phyloP scores from a whole-genome alignment of 148 eudicot species.

The Spergularia bocconei region DNA sequence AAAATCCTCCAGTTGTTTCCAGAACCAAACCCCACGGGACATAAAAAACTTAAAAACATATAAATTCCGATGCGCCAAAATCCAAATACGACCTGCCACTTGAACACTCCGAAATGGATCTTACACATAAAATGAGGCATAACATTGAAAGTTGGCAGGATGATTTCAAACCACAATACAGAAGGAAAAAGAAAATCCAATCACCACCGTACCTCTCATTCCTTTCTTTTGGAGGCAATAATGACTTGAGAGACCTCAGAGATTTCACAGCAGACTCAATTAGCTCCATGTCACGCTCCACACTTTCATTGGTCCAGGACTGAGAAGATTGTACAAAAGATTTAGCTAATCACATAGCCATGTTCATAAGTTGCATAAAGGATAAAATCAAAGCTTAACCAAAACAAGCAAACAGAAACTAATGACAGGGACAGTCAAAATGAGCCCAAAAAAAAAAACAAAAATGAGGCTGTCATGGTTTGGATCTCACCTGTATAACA shows the following conservation, averaged over 20 bases:
- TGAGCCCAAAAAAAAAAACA: neutral
- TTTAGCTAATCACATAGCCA: neutral
- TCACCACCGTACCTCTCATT: slow-evolving; percentile 53
- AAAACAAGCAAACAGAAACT: neutral
- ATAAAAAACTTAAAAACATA: too few species aligned
- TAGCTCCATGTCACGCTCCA: slow-evolving; percentile 71
- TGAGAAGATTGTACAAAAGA: slow-evolving; percentile 30
- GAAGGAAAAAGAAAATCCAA: neutral
- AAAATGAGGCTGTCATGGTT: neutral
- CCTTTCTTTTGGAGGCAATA: slow-evolving; percentile 73
- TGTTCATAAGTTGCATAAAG: neutral
- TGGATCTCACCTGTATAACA: slow-evolving; percentile 46
- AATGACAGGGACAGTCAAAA: neutral
- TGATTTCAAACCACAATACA: neutral
- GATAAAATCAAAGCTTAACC: neutral
- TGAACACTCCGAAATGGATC: neutral
- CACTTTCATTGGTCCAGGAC: slow-evolving; percentile 77
- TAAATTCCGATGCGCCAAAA: too few species aligned
- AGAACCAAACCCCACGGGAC: too few species aligned
- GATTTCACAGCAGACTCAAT: slow-evolving; percentile 66
- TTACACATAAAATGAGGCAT: neutral
- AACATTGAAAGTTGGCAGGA: neutral
- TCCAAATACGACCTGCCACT: neutral
- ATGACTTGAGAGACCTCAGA: slow-evolving; percentile 66
- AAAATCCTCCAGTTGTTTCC: too few species aligned